Percentiles rank a stretch among this genome's conserved stretches.
These are phyloP conservation scores for Stentor coeruleus DNA, from an alignment of 73 alveolate genomes.

Conservation along the genomic window DNA sequence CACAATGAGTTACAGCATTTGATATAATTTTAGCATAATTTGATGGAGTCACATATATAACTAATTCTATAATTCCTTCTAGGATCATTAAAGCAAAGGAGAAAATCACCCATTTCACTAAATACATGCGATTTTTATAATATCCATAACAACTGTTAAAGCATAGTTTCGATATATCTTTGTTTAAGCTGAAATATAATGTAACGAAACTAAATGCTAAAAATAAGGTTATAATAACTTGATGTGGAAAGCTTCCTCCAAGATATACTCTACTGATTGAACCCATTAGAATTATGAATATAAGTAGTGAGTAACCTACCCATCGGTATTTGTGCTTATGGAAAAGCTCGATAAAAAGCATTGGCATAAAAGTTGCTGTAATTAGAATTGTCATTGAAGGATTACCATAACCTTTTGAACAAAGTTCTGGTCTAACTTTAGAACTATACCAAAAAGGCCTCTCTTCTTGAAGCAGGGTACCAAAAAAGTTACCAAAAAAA, in stretches of 20 bases:
- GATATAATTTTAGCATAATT: background rate
- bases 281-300: background rate
- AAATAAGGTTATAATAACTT: background rate
- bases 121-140: background rate
- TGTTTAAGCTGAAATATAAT: background rate
- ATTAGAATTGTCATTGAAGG: background rate
- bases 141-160: background rate
- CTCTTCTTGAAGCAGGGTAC: slow-evolving; percentile 7
- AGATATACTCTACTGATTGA: background rate
- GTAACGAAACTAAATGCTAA: background rate
- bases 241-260: slow-evolving; percentile 24
- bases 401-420: background rate
- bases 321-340: background rate
- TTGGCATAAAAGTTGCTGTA: background rate
- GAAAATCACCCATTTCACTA: background rate
- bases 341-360: background rate
- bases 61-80: background rate
- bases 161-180: background rate
- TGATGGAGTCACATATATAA: background rate
- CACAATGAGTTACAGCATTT: slow-evolving; percentile 16
- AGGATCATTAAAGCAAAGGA: background rate
- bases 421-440: background rate
- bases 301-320: background rate
- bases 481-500: background rate
- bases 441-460: background rate